A percentile compares a stretch with the other conserved stretches of the same genome.
Conservation (phyloP, 1,139 yeast genomes). For the Sugiyamaella pinicola region DNA sequence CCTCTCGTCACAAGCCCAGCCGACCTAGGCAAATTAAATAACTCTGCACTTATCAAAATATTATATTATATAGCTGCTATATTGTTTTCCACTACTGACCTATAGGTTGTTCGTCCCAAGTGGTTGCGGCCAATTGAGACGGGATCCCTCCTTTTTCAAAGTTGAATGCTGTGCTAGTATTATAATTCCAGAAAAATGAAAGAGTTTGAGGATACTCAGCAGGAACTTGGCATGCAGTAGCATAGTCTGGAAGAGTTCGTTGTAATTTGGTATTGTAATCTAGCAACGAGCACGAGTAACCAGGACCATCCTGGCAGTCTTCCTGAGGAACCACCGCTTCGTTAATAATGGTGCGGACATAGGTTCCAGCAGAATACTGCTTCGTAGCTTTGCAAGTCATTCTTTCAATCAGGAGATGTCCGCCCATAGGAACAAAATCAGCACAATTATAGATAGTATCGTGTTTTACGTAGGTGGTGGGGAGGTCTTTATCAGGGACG, state of each 20-base stretch:
- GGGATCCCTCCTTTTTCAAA: slow-evolving; percentile 29
- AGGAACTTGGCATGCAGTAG: slow-evolving; percentile 33
- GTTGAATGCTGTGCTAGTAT: slow-evolving; percentile 32
- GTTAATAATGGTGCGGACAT: slow-evolving; percentile 56
- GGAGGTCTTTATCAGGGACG: slow-evolving; percentile 47
- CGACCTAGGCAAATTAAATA: no score
- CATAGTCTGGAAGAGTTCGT: slow-evolving; percentile 26
- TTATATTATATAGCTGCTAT: no score
- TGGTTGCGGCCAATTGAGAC: slow-evolving; percentile 27
- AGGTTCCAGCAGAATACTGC: slow-evolving; percentile 37
- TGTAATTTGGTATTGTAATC: slow-evolving; percentile 41
- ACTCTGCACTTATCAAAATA: no score
- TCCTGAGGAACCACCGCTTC: slow-evolving; percentile 63
- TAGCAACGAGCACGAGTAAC: slow-evolving; percentile 55
- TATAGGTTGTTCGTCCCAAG: slow-evolving; percentile 25
- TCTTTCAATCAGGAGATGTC: slow-evolving; percentile 55
- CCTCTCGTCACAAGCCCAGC: no score
- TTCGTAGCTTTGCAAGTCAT: slow-evolving; percentile 44
- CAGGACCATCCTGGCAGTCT: slow-evolving; percentile 59
- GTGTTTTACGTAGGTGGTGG: slow-evolving; percentile 48
- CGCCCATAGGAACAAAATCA: slow-evolving; percentile 59
- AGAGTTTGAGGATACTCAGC: slow-evolving; percentile 35
- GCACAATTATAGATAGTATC: slow-evolving; percentile 53
- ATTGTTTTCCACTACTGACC: no score
- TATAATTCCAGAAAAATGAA: slow-evolving; percentile 41